Evolutionary conservation across 768 basidiomycete genomes (phyloP).

Genomic region (Psilocybe cyanescens): DNA sequence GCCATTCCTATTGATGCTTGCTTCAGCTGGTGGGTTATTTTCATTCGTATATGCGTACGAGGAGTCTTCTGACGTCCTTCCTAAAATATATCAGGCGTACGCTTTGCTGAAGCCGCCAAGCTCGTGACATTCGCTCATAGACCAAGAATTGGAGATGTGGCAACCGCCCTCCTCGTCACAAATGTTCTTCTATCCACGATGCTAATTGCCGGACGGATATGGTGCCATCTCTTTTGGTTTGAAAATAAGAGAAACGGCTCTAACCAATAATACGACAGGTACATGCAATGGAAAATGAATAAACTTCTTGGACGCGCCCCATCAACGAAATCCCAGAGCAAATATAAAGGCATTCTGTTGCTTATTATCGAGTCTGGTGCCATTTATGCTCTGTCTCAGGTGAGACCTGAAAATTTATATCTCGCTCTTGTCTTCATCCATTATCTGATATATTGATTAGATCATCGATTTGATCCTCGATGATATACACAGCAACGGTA

Average conservation of each 20-base stretch:
- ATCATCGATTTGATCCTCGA: conserved; percentile 11
- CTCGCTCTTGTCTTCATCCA: not conserved
- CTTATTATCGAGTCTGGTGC: conserved; percentile 9
- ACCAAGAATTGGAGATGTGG: conserved; percentile 3
- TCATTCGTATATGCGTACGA: not conserved
- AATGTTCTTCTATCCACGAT: conserved; percentile 6
- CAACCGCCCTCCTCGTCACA: conserved; percentile 5
- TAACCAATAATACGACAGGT: not conserved
- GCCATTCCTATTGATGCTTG: conserved; percentile 5
- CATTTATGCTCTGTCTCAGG: conserved; percentile 7
- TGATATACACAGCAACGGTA: not conserved
- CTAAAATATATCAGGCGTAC: not conserved
- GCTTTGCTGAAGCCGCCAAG: conserved; percentile 8
- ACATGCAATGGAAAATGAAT: conserved; percentile 12
- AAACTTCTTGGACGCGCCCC: conserved; percentile 4
- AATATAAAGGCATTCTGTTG: conserved; percentile 4
- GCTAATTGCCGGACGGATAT: conserved; percentile 4
- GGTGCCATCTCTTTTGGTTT: not conserved
- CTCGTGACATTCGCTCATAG: conserved; percentile 1
- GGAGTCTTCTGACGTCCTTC: too few relatives aligned
- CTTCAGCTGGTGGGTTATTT: conserved; percentile 3
- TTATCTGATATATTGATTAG: not conserved
- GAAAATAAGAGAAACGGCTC: too few relatives aligned
- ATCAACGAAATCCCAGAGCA: conserved; percentile 1
- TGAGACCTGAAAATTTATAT: not conserved